Conservation (phyloP, 139 green algal genomes). For the Volvox reticuliferus region DNA sequence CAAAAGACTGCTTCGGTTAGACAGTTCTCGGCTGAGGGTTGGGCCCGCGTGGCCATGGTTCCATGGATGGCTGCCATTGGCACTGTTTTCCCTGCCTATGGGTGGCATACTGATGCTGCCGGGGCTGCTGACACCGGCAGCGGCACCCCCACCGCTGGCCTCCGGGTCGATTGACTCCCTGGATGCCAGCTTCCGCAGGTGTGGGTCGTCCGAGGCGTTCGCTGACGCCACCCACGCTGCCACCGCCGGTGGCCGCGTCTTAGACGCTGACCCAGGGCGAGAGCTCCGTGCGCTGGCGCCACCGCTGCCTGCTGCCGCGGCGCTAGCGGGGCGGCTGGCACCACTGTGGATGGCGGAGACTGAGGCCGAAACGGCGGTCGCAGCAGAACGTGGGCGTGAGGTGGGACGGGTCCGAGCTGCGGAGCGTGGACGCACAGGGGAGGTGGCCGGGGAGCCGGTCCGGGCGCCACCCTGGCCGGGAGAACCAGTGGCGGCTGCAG, state of each 20-base stretch:
- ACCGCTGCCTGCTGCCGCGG: neutral
- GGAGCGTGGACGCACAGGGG: neutral
- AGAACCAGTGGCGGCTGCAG: neutral
- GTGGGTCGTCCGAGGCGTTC: constrained; percentile 9
- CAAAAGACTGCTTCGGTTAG: constrained; percentile 22
- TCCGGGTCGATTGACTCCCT: neutral
- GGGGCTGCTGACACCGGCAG: neutral
- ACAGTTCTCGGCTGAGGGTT: neutral
- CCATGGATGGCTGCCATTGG: neutral
- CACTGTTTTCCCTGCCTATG: constrained; percentile 10
- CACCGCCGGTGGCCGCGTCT: neutral
- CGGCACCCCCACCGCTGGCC: too few species aligned
- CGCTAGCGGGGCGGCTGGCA: constrained; percentile 22
- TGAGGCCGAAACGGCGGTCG: neutral
- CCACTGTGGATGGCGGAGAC: neutral
- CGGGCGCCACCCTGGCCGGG: constrained; percentile 1
- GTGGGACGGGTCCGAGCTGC: neutral
- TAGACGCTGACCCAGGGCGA: neutral
- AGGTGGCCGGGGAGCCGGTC: neutral
- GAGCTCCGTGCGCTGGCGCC: neutral
- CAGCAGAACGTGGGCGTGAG: neutral
- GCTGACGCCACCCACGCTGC: constrained; percentile 16
- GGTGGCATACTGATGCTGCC: constrained; percentile 14
- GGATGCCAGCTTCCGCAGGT: constrained; percentile 10
- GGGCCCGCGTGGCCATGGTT: neutral